Conservation (phyloP, 768 basidiomycete species). For the Paxillus rubicundulus region DNA sequence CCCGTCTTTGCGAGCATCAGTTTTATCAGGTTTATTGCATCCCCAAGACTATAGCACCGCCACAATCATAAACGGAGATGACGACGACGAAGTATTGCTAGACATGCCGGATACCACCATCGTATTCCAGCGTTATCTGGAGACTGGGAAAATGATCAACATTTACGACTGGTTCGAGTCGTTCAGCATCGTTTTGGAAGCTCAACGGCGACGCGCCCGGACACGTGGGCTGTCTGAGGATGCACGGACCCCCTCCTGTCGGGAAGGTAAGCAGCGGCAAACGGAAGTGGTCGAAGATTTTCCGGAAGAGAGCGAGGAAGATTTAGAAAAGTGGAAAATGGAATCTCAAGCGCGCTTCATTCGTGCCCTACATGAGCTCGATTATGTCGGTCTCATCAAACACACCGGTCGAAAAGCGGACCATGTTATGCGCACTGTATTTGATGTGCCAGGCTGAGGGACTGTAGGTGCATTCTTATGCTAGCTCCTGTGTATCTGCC, state of each 20-base stretch:
- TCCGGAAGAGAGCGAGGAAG: conserved; percentile 30
- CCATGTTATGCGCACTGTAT: conserved; percentile 68
- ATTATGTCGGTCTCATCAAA: conserved; percentile 76
- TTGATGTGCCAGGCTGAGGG: conserved; percentile 40
- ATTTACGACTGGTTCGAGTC: conserved; percentile 7
- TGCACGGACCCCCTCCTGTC: no score
- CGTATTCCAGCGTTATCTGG: conserved; percentile 71
- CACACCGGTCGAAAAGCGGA: conserved; percentile 77
- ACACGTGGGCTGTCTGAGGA: no score
- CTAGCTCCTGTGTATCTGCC: background rate
- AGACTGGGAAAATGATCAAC: conserved; percentile 81
- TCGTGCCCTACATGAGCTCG: conserved; percentile 76
- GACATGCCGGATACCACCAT: conserved; percentile 44
- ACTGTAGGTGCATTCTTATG: conserved; percentile 13
- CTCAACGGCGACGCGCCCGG: no score
- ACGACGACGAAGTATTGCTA: conserved; percentile 39
- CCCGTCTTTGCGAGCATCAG: conserved; percentile 60
- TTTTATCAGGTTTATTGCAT: conserved; percentile 59
- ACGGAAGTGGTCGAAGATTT: conserved; percentile 19
- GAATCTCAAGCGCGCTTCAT: conserved; percentile 78
- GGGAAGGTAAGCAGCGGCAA: conserved; percentile 9
- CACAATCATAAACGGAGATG: conserved; percentile 4
- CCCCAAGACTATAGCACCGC: conserved; percentile 47
- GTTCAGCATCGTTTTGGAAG: no score
- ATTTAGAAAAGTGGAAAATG: conserved; percentile 52